Evolutionary conservation across 768 basidiomycete genomes (phyloP).

Genomic region (Trametes cubensis): DNA sequence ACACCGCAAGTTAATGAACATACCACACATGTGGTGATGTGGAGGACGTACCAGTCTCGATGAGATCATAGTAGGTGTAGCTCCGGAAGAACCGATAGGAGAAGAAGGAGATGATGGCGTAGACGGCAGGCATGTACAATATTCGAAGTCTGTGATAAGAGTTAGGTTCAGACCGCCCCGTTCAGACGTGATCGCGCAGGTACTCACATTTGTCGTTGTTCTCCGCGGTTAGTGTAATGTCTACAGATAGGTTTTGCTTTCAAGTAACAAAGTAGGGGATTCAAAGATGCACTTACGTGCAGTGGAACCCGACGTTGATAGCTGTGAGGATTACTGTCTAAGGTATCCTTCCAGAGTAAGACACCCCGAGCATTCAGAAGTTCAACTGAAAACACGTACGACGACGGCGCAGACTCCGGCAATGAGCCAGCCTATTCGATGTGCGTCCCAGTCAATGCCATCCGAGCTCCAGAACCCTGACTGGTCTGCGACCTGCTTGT

Average conservation of each 20-base stretch:
- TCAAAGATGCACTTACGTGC: slow-evolving; percentile 59
- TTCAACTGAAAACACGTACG: slow-evolving; percentile 43
- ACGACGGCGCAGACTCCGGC: slow-evolving; percentile 61
- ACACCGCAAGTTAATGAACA: background rate
- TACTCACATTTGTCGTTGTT: slow-evolving; percentile 79
- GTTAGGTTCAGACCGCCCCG: background rate
- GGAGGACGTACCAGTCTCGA: slow-evolving; percentile 47
- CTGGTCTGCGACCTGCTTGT: slow-evolving; percentile 56
- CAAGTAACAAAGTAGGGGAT: background rate
- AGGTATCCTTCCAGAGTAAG: background rate
- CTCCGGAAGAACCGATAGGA: slow-evolving; percentile 82
- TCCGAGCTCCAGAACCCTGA: slow-evolving; percentile 60
- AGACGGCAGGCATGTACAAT: slow-evolving; percentile 82
- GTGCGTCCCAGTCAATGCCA: slow-evolving; percentile 59
- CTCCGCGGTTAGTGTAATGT: slow-evolving; percentile 67
- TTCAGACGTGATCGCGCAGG: background rate
- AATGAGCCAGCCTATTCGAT: slow-evolving; percentile 75
- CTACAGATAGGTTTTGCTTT: slow-evolving; percentile 38
- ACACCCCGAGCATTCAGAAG: background rate
- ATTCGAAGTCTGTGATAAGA: slow-evolving; percentile 60
- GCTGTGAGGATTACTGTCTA: slow-evolving; percentile 66
- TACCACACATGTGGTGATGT: background rate
- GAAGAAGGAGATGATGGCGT: slow-evolving; percentile 81
- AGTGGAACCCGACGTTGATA: slow-evolving; percentile 60
- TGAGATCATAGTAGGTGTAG: slow-evolving; percentile 66